phyloP scores from a whole-genome alignment of 192 early-diverging fungal species.

The Ambispora gerdemannii region DNA sequence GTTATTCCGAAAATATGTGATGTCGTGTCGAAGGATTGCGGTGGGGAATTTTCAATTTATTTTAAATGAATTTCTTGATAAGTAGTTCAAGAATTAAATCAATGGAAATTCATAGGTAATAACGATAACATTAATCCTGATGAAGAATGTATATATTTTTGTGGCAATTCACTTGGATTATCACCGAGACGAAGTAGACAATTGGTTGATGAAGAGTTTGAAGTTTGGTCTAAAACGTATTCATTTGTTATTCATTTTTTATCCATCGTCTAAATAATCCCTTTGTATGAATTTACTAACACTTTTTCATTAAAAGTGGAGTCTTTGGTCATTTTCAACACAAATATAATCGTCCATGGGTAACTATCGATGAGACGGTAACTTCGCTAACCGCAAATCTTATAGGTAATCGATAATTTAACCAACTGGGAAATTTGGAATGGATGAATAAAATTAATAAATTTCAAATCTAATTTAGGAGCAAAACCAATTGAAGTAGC shows the following conservation, averaged over 20 bases:
- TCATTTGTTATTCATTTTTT: slow-evolving; percentile 18
- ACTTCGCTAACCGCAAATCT: slow-evolving; percentile 70
- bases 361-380: slow-evolving; percentile 73
- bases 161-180: slow-evolving; percentile 94
- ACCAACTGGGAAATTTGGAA: too few species aligned
- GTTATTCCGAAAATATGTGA: slow-evolving; percentile 58
- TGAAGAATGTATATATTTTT: slow-evolving; percentile 70
- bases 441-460: background rate
- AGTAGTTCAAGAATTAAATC: background rate
- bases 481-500: slow-evolving; percentile 76
- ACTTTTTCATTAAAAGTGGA: slow-evolving; percentile 48
- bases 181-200: slow-evolving; percentile 65
- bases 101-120: background rate
- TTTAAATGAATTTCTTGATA: too few species aligned
- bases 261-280: background rate
- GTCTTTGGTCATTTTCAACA: slow-evolving; percentile 91
- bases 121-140: slow-evolving; percentile 28
- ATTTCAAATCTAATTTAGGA: slow-evolving; percentile 42
- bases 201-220: slow-evolving; percentile 82
- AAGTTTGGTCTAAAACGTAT: slow-evolving; percentile 77
- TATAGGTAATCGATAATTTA: slow-evolving; percentile 57
- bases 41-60: background rate
- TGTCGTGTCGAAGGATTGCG: slow-evolving; percentile 30
- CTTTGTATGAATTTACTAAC: too few species aligned
- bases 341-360: slow-evolving; percentile 79